A percentile compares a stretch with the other conserved stretches of the same genome.
These are phyloP conservation scores for Oryza brachyantha DNA, from an alignment of 176 grass and related monocot genomes.

Conservation along the genomic window DNA sequence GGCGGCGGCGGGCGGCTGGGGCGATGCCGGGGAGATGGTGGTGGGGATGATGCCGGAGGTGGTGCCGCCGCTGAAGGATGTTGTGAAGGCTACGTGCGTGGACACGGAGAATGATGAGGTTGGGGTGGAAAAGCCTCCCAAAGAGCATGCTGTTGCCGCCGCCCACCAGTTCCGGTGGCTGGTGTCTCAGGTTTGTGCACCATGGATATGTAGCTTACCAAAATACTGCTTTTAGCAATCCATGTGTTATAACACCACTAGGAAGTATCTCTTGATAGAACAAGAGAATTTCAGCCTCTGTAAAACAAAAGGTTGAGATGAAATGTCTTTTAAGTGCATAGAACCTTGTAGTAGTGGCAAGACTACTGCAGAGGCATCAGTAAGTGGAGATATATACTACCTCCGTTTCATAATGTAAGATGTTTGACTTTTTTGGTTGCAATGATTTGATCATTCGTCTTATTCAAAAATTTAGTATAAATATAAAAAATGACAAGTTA, in stretches of 20 bases:
- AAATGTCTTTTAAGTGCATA: background rate
- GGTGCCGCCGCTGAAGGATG: constrained; percentile 53
- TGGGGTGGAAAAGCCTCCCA: constrained; percentile 42
- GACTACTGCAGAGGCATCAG: background rate
- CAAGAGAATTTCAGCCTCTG: background rate
- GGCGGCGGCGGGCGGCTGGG: constrained; percentile 33
- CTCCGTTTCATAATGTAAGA: too few species aligned
- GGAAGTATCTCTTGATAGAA: background rate
- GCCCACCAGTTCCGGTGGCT: constrained; percentile 87
- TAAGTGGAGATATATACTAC: background rate
- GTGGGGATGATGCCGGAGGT: constrained; percentile 45
- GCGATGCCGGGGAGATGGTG: constrained; percentile 46
- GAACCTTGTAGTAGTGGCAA: background rate
- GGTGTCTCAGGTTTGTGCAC: constrained; percentile 65
- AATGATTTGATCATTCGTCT: too few species aligned
- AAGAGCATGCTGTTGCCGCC: constrained; percentile 56
- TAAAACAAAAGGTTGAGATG: background rate
- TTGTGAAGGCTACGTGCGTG: constrained; percentile 53
- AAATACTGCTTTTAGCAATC: background rate
- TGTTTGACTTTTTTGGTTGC: too few species aligned
- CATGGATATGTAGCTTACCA: background rate
- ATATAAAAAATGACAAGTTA: too few species aligned
- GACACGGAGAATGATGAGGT: constrained; percentile 59
- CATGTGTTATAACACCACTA: background rate
- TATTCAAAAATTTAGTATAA: too few species aligned